phyloP scores from a whole-genome alignment of 139 green algal genomes.

The Coelastrella sp. region DNA sequence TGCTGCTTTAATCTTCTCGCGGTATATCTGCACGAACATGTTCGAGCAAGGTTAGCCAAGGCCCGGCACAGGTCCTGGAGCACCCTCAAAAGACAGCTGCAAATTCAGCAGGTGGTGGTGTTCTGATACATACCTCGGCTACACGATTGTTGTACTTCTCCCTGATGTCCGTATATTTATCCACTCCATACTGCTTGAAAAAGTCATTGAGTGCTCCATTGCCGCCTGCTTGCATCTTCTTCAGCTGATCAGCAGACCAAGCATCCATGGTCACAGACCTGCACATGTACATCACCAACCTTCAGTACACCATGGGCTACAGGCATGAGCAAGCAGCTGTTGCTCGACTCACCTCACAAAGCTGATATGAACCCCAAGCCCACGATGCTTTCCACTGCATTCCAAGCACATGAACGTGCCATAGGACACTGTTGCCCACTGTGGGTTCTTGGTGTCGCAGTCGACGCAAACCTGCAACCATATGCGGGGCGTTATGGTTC shows the following conservation, averaged over 20 bases:
- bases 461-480: conserved; percentile 93
- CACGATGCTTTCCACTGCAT: conserved; percentile 94
- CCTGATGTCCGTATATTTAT: conserved; percentile 89
- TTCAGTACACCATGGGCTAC: not conserved
- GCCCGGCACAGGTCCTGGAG: not conserved
- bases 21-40: conserved; percentile 74
- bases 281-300: not conserved
- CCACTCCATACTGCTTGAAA: conserved; percentile 91
- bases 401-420: conserved; percentile 99
- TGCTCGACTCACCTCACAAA: conserved; percentile 89
- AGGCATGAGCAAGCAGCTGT: not conserved
- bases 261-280: conserved; percentile 98
- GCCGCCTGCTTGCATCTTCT: conserved; percentile 94
- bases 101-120: too few relatives aligned
- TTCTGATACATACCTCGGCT: conserved; percentile 70
- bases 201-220: conserved; percentile 94
- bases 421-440: conserved; percentile 96
- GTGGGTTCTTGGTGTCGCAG: conserved; percentile 94
- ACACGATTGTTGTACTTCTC: conserved; percentile 95
- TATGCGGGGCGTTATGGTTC: too few relatives aligned
- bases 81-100: not conserved
- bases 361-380: conserved; percentile 97
- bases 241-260: conserved; percentile 93
- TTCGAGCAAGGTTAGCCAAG: not conserved
- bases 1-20: conserved; percentile 87